Conservation (phyloP, 2,329 filamentous ascomycete genomes). For the Aureobasidium lini region DNA sequence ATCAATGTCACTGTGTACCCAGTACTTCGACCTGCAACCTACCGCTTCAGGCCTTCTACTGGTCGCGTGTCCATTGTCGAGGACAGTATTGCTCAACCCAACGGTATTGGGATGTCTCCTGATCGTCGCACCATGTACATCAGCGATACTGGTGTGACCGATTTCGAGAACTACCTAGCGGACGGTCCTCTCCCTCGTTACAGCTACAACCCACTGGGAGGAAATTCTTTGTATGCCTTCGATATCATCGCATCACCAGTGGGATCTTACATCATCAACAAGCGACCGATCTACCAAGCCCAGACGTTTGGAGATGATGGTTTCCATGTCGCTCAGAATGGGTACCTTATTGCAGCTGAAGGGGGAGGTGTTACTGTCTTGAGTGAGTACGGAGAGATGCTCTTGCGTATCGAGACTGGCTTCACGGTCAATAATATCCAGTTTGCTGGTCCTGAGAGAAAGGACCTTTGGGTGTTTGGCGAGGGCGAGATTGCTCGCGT, state of each 20-base stretch:
- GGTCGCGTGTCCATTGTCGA: slow-evolving; percentile 36
- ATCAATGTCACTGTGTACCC: slow-evolving; percentile 18
- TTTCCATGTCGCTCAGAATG: slow-evolving; percentile 18
- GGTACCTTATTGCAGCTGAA: slow-evolving; percentile 18
- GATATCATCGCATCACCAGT: slow-evolving; percentile 17
- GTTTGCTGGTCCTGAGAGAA: slow-evolving; percentile 16
- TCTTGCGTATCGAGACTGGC: slow-evolving; percentile 19
- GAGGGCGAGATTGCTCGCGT: slow-evolving; percentile 17
- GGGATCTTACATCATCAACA: slow-evolving; percentile 17
- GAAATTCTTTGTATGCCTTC: slow-evolving; percentile 18
- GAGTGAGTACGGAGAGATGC: slow-evolving; percentile 17
- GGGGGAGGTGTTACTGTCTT: slow-evolving; percentile 20
- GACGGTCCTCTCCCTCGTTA: slow-evolving; percentile 14
- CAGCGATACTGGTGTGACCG: slow-evolving; percentile 30
- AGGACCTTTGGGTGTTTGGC: slow-evolving; percentile 19
- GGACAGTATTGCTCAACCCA: slow-evolving; percentile 35
- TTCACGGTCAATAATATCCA: slow-evolving; percentile 19
- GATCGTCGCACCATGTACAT: slow-evolving; percentile 41
- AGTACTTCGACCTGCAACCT: slow-evolving; percentile 26
- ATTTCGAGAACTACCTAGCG: slow-evolving; percentile 12
- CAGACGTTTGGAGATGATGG: slow-evolving; percentile 18
- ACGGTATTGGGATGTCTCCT: slow-evolving; percentile 40
- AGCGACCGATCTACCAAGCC: slow-evolving; percentile 18
- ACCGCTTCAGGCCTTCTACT: slow-evolving; percentile 36
- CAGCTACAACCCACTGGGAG: slow-evolving; percentile 15